Evolutionary conservation across 169 alveolate genomes (phyloP).

Genomic region (Cyclospora cayetanensis): DNA sequence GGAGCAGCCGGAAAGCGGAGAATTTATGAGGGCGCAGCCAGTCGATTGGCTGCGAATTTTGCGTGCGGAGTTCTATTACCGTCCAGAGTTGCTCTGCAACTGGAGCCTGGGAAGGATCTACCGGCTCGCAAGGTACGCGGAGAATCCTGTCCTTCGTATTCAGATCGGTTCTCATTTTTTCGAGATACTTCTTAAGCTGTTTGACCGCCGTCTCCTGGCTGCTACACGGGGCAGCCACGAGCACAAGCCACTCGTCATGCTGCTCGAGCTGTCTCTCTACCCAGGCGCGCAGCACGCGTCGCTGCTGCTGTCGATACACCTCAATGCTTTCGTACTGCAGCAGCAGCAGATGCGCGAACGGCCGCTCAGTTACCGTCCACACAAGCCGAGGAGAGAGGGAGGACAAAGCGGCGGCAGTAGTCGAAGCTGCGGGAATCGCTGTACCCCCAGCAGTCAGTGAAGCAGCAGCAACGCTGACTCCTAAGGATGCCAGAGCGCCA

Average conservation of each 20-base stretch:
- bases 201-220: conserved; percentile 15
- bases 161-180: conserved; percentile 21
- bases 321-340: conserved; percentile 61
- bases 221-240: conserved; percentile 36
- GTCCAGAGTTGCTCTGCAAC: conserved; percentile 48
- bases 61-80: no score
- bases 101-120: not conserved
- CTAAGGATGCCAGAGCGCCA: conserved; percentile 24
- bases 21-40: not conserved
- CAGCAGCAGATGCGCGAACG: conserved; percentile 47
- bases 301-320: conserved; percentile 56
- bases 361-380: conserved; percentile 39
- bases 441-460: conserved; percentile 38
- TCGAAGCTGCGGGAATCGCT: conserved; percentile 3
- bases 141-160: conserved; percentile 45
- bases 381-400: conserved; percentile 1
- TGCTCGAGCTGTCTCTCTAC: conserved; percentile 57
- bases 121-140: conserved; percentile 44
- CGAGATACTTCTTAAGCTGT: conserved; percentile 20
- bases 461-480: conserved; percentile 8
- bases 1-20: no score
- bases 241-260: conserved; percentile 63
- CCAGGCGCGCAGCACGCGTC: conserved; percentile 61
- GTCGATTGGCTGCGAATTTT: no score
- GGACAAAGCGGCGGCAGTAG: conserved; percentile 21